phyloP scores from a whole-genome alignment of 345 rosid genomes.

The Citrus maxima region DNA sequence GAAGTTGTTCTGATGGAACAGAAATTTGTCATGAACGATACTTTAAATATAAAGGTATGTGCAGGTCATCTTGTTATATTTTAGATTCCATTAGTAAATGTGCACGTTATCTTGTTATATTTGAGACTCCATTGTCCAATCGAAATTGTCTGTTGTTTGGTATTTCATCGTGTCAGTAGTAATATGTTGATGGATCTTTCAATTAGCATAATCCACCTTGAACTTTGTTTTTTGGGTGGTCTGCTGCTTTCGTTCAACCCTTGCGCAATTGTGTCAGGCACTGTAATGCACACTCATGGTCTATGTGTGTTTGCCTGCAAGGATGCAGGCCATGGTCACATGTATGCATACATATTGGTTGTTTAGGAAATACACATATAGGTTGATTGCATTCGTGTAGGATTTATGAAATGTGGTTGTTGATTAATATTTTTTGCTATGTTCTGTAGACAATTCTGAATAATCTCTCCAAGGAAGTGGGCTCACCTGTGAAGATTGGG shows the following conservation, averaged over 20 bases:
- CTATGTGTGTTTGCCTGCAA: neutral
- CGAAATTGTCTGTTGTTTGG: neutral
- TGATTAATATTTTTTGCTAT: neutral
- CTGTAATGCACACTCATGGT: neutral
- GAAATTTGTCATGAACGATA: neutral
- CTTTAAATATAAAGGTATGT: slow-evolving; percentile 61
- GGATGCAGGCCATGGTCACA: neutral
- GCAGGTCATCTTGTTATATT: neutral
- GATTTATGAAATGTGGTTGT: neutral
- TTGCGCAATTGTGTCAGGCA: neutral
- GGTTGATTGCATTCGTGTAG: neutral
- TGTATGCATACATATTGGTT: neutral
- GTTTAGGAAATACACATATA: neutral
- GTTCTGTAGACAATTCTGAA: slow-evolving; percentile 53
- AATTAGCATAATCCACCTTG: neutral
- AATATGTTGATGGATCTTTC: neutral
- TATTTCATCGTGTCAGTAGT: neutral
- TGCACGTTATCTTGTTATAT: neutral
- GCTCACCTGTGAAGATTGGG: slow-evolving; percentile 72
- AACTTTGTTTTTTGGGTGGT: neutral
- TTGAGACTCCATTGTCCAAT: neutral
- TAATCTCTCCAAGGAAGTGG: slow-evolving; percentile 74
- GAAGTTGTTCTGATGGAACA: slow-evolving; percentile 25
- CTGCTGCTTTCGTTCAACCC: neutral
- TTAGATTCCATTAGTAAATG: neutral